These are phyloP conservation scores for Solanum hybrid DNA, from an alignment of 305 asterid species.

Conservation along the genomic window DNA sequence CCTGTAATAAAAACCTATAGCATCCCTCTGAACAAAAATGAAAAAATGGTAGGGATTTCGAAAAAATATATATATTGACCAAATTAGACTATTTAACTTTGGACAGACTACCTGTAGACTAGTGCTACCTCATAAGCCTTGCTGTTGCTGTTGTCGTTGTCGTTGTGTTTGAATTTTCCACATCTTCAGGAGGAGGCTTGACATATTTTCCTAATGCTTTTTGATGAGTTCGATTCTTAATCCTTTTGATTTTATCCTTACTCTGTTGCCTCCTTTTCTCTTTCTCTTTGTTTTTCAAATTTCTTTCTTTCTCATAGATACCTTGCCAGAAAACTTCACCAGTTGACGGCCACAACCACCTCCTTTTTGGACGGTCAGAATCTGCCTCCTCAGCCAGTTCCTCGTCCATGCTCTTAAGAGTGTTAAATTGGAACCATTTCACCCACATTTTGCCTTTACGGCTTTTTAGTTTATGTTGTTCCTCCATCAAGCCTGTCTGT, in stretches of 20 bases:
- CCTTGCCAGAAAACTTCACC: conserved; percentile 96
- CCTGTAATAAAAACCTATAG: conserved; percentile 16
- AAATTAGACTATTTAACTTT: conserved; percentile 17
- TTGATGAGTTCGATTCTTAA: conserved; percentile 59
- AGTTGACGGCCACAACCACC: conserved; percentile 83
- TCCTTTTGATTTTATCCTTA: conserved; percentile 70
- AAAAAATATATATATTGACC: conserved; percentile 1
- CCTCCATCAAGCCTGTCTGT: conserved; percentile 64
- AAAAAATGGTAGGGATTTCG: conserved; percentile 23
- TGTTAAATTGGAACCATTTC: conserved; percentile 66
- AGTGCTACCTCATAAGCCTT: conserved; percentile 31
- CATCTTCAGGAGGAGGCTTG: conserved; percentile 56
- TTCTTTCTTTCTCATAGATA: conserved; percentile 55
- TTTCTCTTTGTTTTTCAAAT: conserved; percentile 42
- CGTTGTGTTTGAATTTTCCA: conserved; percentile 24
- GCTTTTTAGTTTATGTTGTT: conserved; percentile 50
- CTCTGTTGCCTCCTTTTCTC: conserved; percentile 59
- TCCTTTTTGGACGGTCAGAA: conserved; percentile 41
- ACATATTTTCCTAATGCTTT: conserved; percentile 71
- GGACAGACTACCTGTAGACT: conserved; percentile 2
- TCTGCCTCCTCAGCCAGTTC: conserved; percentile 82
- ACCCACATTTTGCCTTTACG: conserved; percentile 87
- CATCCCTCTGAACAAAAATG: conserved; percentile 26
- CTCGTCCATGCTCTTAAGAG: conserved; percentile 88
- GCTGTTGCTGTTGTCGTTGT: conserved; percentile 12